Conservation (phyloP, 441 rosid species). For the Metrosideros polymorpha region DNA sequence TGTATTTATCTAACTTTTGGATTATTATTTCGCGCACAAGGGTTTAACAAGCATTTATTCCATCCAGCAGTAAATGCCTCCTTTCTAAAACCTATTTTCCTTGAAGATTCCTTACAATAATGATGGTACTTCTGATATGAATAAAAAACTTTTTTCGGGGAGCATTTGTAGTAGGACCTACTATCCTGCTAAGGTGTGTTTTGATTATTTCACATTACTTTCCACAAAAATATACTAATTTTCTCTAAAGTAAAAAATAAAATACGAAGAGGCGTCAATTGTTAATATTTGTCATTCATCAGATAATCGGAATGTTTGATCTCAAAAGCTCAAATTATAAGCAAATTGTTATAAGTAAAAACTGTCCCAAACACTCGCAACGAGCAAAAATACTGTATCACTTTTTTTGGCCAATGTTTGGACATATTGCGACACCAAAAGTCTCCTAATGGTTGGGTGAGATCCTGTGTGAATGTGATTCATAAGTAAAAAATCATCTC, state of each 20-base stretch:
- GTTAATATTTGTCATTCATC: background rate
- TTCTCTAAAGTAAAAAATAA: background rate
- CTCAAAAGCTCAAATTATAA: background rate
- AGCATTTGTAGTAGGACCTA: background rate
- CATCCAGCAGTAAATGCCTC: background rate
- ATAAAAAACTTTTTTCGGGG: background rate
- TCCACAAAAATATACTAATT: background rate
- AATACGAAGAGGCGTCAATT: background rate
- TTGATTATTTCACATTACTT: background rate
- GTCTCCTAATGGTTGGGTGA: background rate
- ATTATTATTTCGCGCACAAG: background rate
- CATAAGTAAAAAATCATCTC: background rate
- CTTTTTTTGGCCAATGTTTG: background rate
- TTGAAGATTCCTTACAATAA: background rate
- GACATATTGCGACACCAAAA: background rate
- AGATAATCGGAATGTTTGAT: background rate
- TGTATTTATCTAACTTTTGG: background rate
- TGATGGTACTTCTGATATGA: background rate
- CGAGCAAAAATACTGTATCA: background rate
- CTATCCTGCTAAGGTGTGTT: background rate
- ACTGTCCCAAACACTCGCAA: background rate
- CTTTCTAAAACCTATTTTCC: background rate
- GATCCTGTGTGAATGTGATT: background rate
- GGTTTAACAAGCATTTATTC: background rate
- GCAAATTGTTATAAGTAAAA: background rate